These are phyloP conservation scores for Aspergillus phoenicis DNA, from an alignment of 2,329 filamentous ascomycete genomes.

Conservation along the genomic window DNA sequence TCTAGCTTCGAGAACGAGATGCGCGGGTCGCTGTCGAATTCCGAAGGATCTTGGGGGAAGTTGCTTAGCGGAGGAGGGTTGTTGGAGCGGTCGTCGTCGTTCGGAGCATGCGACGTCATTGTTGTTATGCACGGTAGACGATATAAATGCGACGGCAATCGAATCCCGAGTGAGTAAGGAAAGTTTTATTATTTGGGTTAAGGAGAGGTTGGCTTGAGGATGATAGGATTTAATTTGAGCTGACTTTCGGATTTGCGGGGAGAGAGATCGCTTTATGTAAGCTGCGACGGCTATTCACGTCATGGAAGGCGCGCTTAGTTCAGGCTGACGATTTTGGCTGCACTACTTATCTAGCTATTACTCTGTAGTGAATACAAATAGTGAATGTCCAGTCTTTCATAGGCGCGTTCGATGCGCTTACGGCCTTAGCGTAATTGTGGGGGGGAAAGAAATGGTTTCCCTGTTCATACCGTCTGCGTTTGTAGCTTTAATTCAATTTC, in stretches of 20 bases:
- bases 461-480: background rate
- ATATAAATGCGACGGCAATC: background rate
- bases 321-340: background rate
- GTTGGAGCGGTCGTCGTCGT: slow-evolving; percentile 16
- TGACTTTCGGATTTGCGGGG: slow-evolving; percentile 2
- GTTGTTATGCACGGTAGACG: background rate
- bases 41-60: slow-evolving; percentile 60
- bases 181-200: background rate
- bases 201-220: background rate
- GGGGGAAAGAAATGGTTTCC: background rate
- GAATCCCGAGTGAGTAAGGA: background rate
- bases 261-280: slow-evolving; percentile 6
- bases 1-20: slow-evolving; percentile 86
- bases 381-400: background rate
- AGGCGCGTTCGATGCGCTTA: background rate
- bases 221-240: background rate
- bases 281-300: slow-evolving; percentile 1
- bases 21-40: slow-evolving; percentile 76
- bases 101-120: slow-evolving; percentile 30
- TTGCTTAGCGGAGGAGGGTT: slow-evolving; percentile 24
- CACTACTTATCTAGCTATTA: background rate
- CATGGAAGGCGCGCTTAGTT: background rate
- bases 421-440: background rate
- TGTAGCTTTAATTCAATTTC: too few species aligned
- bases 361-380: too few species aligned